Percentiles rank a stretch among this genome's conserved stretches.
These are phyloP conservation scores for Paspalum vaginatum DNA, from an alignment of 176 grass and related monocot genomes.

Conservation along the genomic window DNA sequence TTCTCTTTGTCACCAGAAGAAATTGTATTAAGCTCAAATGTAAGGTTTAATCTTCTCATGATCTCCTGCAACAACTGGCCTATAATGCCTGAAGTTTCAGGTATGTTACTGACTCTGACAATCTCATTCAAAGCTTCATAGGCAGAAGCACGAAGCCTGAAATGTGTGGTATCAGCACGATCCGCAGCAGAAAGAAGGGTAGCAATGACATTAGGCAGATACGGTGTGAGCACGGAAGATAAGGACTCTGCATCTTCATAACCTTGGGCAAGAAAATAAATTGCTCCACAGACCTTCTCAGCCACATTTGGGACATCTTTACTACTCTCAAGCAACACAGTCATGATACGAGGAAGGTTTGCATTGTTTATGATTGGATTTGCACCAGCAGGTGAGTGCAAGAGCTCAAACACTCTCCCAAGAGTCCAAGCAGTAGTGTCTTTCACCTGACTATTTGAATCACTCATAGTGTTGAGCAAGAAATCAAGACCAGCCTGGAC, in stretches of 20 bases:
- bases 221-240: slow-evolving; percentile 75
- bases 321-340: slow-evolving; percentile 76
- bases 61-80: slow-evolving; percentile 64
- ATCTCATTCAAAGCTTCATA: slow-evolving; percentile 91
- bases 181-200: slow-evolving; percentile 79
- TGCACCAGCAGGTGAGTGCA: slow-evolving; percentile 62
- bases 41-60: slow-evolving; percentile 67
- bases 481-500: slow-evolving; percentile 70
- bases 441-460: slow-evolving; percentile 77
- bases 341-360: slow-evolving; percentile 74
- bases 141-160: slow-evolving; percentile 71
- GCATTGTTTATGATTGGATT: slow-evolving; percentile 69
- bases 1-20: slow-evolving; percentile 73
- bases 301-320: slow-evolving; percentile 84
- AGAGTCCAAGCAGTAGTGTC: slow-evolving; percentile 90
- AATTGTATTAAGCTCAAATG: slow-evolving; percentile 61
- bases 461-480: slow-evolving; percentile 75
- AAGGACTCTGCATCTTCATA: slow-evolving; percentile 59
- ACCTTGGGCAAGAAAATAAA: slow-evolving; percentile 86
- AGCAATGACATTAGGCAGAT: slow-evolving; percentile 65
- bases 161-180: slow-evolving; percentile 60
- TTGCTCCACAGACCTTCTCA: slow-evolving; percentile 73
- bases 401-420: slow-evolving; percentile 83
- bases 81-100: slow-evolving; percentile 60
- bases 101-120: slow-evolving; percentile 69